Percentiles rank a stretch among this genome's conserved stretches.
phyloP scores from a whole-genome alignment of 2,329 filamentous ascomycete genomes.

The Fusarium marasasianum region DNA sequence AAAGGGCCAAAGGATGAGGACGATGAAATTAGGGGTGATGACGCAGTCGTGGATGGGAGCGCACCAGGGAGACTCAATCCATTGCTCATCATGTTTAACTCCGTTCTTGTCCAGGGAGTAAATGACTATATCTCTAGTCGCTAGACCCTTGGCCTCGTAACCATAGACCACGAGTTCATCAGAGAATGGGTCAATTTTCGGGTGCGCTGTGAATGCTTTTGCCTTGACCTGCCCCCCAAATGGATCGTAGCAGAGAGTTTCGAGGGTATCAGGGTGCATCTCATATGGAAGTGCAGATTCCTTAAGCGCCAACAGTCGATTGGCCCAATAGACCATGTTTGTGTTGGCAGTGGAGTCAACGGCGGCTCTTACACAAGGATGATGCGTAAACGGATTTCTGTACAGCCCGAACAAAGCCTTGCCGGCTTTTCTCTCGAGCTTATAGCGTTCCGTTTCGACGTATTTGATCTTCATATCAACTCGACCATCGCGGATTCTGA shows the following conservation, averaged over 20 bases:
- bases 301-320: constrained; percentile 9
- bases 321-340: constrained; percentile 15
- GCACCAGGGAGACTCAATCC: constrained; percentile 23
- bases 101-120: constrained; percentile 6
- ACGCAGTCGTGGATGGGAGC: constrained; percentile 17
- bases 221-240: constrained; percentile 13
- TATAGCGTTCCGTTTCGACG: constrained; percentile 53
- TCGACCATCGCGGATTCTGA: constrained; percentile 47
- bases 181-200: constrained; percentile 11
- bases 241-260: constrained; percentile 7
- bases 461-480: constrained; percentile 50
- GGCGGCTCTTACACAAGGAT: constrained; percentile 11
- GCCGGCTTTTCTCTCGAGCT: constrained; percentile 49
- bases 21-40: constrained; percentile 16
- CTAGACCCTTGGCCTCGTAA: constrained; percentile 27
- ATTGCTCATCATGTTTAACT: constrained; percentile 16
- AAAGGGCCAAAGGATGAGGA: constrained; percentile 17
- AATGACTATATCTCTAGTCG: constrained; percentile 13
- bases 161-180: constrained; percentile 20
- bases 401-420: constrained; percentile 34
- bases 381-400: constrained; percentile 16
- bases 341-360: constrained; percentile 30
- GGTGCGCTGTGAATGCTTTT: constrained; percentile 20
- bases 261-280: constrained; percentile 18
- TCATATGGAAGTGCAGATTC: constrained; percentile 14